Base-by-base conservation (phyloP, 768 basidiomycete species). In the Russula foetens region DNA sequence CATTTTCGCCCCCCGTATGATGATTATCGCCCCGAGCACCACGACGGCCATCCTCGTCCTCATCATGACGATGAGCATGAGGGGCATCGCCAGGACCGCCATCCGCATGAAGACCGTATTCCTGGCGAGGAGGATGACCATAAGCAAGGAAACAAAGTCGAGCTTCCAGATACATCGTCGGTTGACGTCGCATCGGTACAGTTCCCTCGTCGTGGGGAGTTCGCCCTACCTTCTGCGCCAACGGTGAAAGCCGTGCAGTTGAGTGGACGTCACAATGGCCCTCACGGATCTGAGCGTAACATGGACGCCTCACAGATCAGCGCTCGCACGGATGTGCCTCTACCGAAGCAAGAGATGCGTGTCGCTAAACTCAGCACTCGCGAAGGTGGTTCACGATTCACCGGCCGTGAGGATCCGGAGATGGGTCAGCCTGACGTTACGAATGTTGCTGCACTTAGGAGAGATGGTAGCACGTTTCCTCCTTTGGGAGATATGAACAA, bases 141-240 rank as follows among this genome's bases (percentile, higher is more conserved):
- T 19, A 62, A 57, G 19, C 41, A 26, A 2, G 1, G 19, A 19
- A 61, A 52, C 28, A 6, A 17, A 17, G 41, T 53, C 6, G 35
- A 51, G 0, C 19, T 56, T 41, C 44, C 55, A 5, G 35, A 57
- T 0, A 2, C 60, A 21, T 41, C 56, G 11, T 41, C 55, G 7
- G 2, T 62, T 19, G 45, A 57, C 29, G 50, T 62, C 14, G 60
- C 60, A 43, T 45, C 50, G 24, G 1, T 57, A 17, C 21, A 51
- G 28, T 14, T 62, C 49, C 60, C 44, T 5, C 15, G 41, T 14
- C 60, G 60, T 52, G 50, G 3, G 44, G 50, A 39, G 3, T 2
- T 29, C 6, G 7, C 23, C 7, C 3, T 51, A 31, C 33, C 54
- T 44, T 5, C 23, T 17, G 4, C 5, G 4, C 19, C 45, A 9